Evolutionary conservation across 345 rosid genomes (phyloP).

Genomic region (Brassica cretica): DNA sequence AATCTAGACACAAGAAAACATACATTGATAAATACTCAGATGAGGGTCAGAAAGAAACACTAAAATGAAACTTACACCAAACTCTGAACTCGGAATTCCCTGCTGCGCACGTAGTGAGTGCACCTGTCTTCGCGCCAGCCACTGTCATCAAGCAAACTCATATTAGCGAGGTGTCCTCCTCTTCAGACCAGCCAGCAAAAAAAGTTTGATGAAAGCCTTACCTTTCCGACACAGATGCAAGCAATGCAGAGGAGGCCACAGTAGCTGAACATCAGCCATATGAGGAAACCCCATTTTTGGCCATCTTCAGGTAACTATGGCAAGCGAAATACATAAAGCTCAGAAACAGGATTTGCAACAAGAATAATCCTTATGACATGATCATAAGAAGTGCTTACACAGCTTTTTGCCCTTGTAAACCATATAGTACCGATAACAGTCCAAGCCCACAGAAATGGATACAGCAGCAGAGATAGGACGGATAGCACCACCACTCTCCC

Average conservation of each 20-base stretch:
- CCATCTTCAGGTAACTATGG: constrained; percentile 86
- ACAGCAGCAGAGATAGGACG: constrained; percentile 65
- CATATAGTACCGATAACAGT: constrained; percentile 87
- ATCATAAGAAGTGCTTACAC: constrained; percentile 56
- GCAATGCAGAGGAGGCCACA: constrained; percentile 87
- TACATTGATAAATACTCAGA: constrained; percentile 3
- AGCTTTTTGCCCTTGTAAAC: constrained; percentile 71
- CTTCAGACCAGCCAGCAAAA: constrained; percentile 6
- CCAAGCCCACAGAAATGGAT: constrained; percentile 98
- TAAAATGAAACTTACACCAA: constrained; percentile 60
- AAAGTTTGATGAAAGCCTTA: constrained; percentile 5
- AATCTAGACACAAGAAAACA: constrained; percentile 52
- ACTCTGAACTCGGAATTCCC: constrained; percentile 94
- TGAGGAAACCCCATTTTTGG: constrained; percentile 96
- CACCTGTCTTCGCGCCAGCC: constrained; percentile 87
- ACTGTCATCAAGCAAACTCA: constrained; percentile 45
- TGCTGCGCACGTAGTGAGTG: constrained; percentile 85
- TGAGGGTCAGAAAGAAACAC: not conserved
- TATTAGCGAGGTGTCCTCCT: not conserved
- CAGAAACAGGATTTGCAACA: constrained; percentile 8
- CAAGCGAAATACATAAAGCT: constrained; percentile 20
- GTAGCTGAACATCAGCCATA: constrained; percentile 96
- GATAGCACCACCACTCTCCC: constrained; percentile 89
- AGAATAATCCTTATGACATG: not conserved
- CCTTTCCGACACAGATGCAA: constrained; percentile 84